Conservation (phyloP, 495 filamentous ascomycete species). For the Tuber aestivum region DNA sequence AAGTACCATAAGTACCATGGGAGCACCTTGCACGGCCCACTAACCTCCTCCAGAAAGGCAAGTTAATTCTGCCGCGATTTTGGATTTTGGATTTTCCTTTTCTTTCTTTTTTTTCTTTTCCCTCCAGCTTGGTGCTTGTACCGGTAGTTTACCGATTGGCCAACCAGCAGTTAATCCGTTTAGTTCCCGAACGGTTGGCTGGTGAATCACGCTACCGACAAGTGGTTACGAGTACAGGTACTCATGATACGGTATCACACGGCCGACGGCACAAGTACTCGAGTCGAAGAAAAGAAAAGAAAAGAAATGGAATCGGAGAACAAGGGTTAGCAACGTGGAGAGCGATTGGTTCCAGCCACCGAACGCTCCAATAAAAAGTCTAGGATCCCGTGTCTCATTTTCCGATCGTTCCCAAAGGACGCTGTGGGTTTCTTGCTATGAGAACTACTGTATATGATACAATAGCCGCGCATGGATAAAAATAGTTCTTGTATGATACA, state of each 20-base stretch:
- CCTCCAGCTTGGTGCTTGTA: too few relatives aligned
- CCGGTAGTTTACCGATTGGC: neutral
- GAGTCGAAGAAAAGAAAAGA: too few relatives aligned
- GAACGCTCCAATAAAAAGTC: neutral
- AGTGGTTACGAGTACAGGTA: too few relatives aligned
- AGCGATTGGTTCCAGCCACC: neutral
- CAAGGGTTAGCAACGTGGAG: neutral
- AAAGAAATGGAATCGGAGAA: too few relatives aligned
- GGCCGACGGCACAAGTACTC: too few relatives aligned
- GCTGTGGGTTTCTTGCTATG: too few relatives aligned
- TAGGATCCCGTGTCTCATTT: neutral
- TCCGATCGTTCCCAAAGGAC: too few relatives aligned
- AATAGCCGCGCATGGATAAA: neutral
- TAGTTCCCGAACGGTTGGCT: neutral
- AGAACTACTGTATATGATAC: too few relatives aligned
- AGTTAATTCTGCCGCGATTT: neutral
- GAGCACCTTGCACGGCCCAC: neutral
- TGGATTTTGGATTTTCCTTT: neutral
- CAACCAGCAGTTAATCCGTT: neutral
- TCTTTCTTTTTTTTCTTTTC: neutral
- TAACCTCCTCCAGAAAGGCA: neutral
- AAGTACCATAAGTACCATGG: too few relatives aligned
- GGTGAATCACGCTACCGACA: neutral
- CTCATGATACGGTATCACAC: too few relatives aligned
- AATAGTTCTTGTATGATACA: neutral